Conservation (phyloP, 2,329 filamentous ascomycete species). For the Paecilomyces sp. region DNA sequence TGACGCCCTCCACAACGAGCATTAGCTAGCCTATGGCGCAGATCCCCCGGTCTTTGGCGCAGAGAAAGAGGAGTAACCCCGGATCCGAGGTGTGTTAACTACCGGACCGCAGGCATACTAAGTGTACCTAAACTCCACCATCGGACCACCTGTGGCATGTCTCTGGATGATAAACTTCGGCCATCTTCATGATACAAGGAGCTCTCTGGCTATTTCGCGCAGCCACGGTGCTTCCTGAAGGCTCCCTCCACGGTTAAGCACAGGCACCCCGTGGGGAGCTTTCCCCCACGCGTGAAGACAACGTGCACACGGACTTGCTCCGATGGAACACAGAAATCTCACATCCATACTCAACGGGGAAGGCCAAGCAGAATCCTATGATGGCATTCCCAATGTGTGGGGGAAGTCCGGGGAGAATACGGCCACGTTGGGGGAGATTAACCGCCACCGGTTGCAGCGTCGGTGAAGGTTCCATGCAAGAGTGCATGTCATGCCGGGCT, state of each 20-base stretch:
- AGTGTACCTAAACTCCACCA: neutral
- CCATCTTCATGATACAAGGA: neutral
- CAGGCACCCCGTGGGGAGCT: neutral
- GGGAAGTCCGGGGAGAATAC: neutral
- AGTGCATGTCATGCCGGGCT: neutral
- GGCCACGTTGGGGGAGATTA: neutral
- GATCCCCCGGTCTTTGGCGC: neutral
- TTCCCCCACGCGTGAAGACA: neutral
- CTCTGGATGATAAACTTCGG: neutral
- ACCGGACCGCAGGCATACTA: neutral
- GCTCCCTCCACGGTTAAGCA: neutral
- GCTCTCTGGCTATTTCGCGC: neutral
- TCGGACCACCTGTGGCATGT: neutral
- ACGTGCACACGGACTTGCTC: neutral
- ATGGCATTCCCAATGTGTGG: neutral
- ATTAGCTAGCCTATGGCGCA: neutral
- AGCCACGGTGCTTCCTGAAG: neutral
- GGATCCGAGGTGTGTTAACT: neutral
- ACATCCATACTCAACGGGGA: neutral
- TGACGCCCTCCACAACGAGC: neutral
- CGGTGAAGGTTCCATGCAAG: neutral
- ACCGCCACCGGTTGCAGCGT: neutral
- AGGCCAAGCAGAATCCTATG: neutral
- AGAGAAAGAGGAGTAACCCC: neutral
- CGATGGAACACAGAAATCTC: neutral